Evolutionary conservation across 371 early-diverging fungal genomes (phyloP), one percentile per base, ranked within the genome.

Genomic region (Mortierella sp.): DNA sequence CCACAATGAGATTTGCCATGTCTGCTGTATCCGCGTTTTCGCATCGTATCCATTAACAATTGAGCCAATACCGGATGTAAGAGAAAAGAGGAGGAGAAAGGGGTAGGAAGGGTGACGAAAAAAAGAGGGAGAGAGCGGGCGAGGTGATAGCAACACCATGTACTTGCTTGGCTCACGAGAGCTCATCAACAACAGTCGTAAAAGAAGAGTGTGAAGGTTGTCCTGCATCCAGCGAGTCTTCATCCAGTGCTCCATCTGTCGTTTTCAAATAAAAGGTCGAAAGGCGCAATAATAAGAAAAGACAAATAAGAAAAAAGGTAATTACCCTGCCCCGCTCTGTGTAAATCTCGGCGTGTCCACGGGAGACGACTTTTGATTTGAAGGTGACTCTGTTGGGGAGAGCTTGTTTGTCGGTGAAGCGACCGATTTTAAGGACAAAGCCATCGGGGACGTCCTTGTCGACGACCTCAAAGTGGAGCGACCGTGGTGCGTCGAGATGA

Each of bases 321-420:
- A 37, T 41, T 77, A 94, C 95, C 93, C 95, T 92, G 31, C 94
- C 95, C 73, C 88, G 85, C 72, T 93, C 93, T 29, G 94, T 86
- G 95, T 96, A 97, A 26, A 98, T 89, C 86, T 98, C 98, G 26
- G 97, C 97, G 77, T 98, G 99, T 26, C 93, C 91, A 67, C 99
- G 90, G 52, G 93, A 93, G 37, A 98, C 98, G 24, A 98, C 99
- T 77, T 98, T 98, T 82, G 94, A 94, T 81, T 95, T 94, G 89
- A 98, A 98, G 13, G 95, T 92, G 55, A 96, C 92, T 50, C 94
- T 89, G 80, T 92, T 93, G 61, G 90, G 86, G 68, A 89, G 86
- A 64, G 84, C 81, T 58, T 91, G 90, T 71, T 92, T 91, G 70
- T 96, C 96, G 1, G 96, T 94, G 70, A 94, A 95, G 53, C 96